Conservation (phyloP, 768 basidiomycete genomes). For the Thelephora ganbajun region DNA sequence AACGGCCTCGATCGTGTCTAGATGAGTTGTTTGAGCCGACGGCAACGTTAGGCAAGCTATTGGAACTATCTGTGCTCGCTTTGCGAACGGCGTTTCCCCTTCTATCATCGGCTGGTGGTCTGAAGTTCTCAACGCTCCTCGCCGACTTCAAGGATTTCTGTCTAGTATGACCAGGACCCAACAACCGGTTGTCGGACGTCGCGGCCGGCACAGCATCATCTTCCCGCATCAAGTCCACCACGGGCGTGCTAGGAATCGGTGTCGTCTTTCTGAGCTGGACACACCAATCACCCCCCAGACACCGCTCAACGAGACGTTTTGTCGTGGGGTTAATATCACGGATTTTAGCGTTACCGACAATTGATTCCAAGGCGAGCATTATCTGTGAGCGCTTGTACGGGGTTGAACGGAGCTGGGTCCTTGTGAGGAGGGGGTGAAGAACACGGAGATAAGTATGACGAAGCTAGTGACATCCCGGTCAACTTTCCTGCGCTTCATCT, state of each 20-base stretch:
- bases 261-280: slow-evolving; percentile 40
- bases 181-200: slow-evolving; percentile 24
- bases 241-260: slow-evolving; percentile 5
- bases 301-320: slow-evolving; percentile 81
- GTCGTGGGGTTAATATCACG: slow-evolving; percentile 82
- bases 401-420: slow-evolving; percentile 73
- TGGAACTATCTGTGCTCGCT: slow-evolving; percentile 18
- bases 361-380: slow-evolving; percentile 64
- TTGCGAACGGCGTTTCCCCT: slow-evolving; percentile 2
- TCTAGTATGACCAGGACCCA: slow-evolving; percentile 14
- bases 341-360: slow-evolving; percentile 60
- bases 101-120: slow-evolving; percentile 2
- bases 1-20: slow-evolving; percentile 6
- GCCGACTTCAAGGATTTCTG: slow-evolving; percentile 40
- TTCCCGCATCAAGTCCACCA: slow-evolving; percentile 18
- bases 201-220: slow-evolving; percentile 31
- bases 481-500: not conserved
- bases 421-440: slow-evolving; percentile 85
- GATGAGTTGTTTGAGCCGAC: slow-evolving; percentile 5
- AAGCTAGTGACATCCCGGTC: slow-evolving; percentile 29
- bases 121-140: slow-evolving; percentile 52
- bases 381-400: slow-evolving; percentile 92
- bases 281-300: slow-evolving; percentile 81
- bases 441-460: slow-evolving; percentile 97
- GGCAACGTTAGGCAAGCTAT: slow-evolving; percentile 16